A percentile compares a stretch with the other conserved stretches of the same genome.
These are phyloP conservation scores for Curvularia sp. DNA, from an alignment of 2,329 filamentous ascomycete species.

Conservation along the genomic window DNA sequence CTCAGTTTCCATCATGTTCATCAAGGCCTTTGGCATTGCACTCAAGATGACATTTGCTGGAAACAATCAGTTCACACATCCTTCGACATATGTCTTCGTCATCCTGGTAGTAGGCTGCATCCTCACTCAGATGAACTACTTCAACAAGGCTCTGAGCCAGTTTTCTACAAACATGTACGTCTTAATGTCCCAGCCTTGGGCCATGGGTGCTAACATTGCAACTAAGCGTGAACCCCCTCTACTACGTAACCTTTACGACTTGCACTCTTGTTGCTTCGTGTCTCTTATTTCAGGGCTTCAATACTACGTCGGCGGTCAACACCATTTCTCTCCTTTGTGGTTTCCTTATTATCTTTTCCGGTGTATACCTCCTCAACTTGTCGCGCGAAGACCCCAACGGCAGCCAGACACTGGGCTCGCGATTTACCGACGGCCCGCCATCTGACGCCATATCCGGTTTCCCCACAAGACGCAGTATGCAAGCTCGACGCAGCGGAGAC, in stretches of 20 bases:
- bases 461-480: constrained; percentile 93
- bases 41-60: constrained; percentile 92
- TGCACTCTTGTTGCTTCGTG: constrained; percentile 93
- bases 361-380: constrained; percentile 95
- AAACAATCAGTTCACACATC: constrained; percentile 93
- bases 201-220: constrained; percentile 14
- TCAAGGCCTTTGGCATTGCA: constrained; percentile 98
- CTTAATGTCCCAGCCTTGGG: not conserved
- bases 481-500: constrained; percentile 71
- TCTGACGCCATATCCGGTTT: constrained; percentile 90
- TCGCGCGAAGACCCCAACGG: constrained; percentile 90
- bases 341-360: constrained; percentile 93
- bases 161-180: constrained; percentile 97
- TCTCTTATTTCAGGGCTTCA: constrained; percentile 94
- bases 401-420: constrained; percentile 63
- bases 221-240: constrained; percentile 86
- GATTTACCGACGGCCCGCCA: constrained; percentile 76
- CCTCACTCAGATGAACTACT: constrained; percentile 99
- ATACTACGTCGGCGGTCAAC: constrained; percentile 89
- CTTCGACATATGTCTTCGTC: constrained; percentile 96
- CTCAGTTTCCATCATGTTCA: constrained; percentile 97
- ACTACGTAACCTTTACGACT: constrained; percentile 97
- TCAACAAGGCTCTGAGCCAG: constrained; percentile 96
- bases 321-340: constrained; percentile 91
- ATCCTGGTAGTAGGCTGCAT: constrained; percentile 94